phyloP scores from a whole-genome alignment of 129 eudicot genomes.

The Escallonia herrerae region DNA sequence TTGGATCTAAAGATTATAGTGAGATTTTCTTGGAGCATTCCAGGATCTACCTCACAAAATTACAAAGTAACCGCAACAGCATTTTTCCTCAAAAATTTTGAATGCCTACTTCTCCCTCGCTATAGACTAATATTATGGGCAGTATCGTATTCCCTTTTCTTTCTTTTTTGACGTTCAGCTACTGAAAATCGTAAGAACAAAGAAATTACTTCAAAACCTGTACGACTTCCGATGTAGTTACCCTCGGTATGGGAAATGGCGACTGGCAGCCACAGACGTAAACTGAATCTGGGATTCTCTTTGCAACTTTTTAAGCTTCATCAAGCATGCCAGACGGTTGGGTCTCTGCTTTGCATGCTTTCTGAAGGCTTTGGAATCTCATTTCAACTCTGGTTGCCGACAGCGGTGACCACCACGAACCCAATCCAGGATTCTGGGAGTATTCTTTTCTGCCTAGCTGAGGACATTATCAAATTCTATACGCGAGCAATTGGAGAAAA shows the following conservation, averaged over 20 bases:
- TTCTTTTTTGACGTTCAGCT: slow-evolving; percentile 8
- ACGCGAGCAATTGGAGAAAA: slow-evolving; percentile 90
- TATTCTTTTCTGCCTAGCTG: not conserved
- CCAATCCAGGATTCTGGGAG: not conserved
- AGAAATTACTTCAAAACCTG: not conserved
- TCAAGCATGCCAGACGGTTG: not conserved
- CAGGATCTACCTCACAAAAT: not conserved
- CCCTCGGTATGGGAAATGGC: not conserved
- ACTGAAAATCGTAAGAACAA: slow-evolving; percentile 1
- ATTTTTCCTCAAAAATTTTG: not conserved
- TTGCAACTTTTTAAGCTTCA: not conserved
- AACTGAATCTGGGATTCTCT: slow-evolving; percentile 1
- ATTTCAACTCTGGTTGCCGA: not conserved
- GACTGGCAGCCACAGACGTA: not conserved
- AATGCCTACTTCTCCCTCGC: slow-evolving; percentile 16
- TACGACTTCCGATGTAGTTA: not conserved
- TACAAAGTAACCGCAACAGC: too few relatives aligned
- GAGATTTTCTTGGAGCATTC: not conserved
- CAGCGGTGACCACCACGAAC: not conserved
- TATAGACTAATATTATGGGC: slow-evolving; percentile 26
- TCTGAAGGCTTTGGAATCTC: slow-evolving; percentile 1
- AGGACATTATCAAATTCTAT: slow-evolving; percentile 18
- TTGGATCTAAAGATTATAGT: not conserved
- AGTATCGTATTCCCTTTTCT: slow-evolving; percentile 11
- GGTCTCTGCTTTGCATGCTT: not conserved